Base-by-base conservation (phyloP, 768 basidiomycete species). In the Daedaleopsis nitida region DNA sequence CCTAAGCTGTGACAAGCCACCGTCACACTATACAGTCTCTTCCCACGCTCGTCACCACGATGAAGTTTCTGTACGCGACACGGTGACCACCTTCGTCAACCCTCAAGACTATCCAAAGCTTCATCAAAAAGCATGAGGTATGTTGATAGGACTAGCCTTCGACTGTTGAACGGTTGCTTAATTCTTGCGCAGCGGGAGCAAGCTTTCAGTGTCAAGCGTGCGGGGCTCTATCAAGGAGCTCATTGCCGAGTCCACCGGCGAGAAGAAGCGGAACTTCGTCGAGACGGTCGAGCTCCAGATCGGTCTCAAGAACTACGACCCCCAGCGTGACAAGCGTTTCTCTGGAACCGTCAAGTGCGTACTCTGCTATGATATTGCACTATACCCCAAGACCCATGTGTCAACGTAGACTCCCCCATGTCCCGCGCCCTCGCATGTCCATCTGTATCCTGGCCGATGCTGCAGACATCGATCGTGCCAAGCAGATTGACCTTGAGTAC, bases 311-410 rank as follows among this genome's bases (percentile, higher is more conserved):
- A 97, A 97, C 86, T 97, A 97, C 82, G 95, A 99, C 78, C 96
- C 97, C 69, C 97, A 98, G 87, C 84, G 97, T 66, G 97, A 99
- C 80, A 99, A 98, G 84, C 97, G 97, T 94, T 98, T 99, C 92
- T 96, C 94, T 66, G 94, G 94, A 72, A 97, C 94, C 53, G 94
- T 96, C 80, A 96, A 96, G 95, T 95, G 66, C 62, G 84, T 75
- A 32, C n/a, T 7, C 32, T 47, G 21, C 11, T 32, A 7, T 23
- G 24, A 37, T 19, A 34, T 12, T 34, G 48, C 65, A 23, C 5
- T 39, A n/a, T 12, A n/a, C 43, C 23, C 16, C 24, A 14, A 43
- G 21, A 14, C 12, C 10, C 49, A 42, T 3, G 37, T 42, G 51
- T 50, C 34, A 39, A 14, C 47, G 5, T 54, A 96, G 94, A 80